Evolutionary conservation across 306 rosid species (phyloP).

Genomic region (Geum urbanum): DNA sequence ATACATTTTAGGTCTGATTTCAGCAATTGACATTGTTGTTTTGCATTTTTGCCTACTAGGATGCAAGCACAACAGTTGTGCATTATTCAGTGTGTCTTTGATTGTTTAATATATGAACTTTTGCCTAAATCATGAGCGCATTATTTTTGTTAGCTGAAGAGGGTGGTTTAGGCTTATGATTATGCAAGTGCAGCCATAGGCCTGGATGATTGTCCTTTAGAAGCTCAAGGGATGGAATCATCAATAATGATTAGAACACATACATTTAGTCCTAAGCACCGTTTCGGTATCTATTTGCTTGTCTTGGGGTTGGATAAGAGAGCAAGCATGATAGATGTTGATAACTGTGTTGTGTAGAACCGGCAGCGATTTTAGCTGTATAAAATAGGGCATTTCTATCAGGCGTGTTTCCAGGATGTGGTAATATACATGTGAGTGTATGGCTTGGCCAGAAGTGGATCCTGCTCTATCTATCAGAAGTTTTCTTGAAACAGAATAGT

Average conservation of each 20-base stretch:
- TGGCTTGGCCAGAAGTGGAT: not conserved
- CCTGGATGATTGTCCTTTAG: not conserved
- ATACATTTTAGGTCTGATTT: not conserved
- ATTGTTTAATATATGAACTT: not conserved
- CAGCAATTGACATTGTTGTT: conserved; percentile 8
- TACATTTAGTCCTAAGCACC: not conserved
- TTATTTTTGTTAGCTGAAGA: not conserved
- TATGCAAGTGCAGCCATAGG: not conserved
- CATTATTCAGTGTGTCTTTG: not conserved
- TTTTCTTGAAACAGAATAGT: not conserved
- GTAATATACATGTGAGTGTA: not conserved
- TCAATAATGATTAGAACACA: not conserved
- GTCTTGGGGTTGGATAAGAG: not conserved
- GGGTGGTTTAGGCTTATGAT: not conserved
- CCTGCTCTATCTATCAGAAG: not conserved
- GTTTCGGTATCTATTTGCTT: not conserved
- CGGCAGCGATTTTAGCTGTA: not conserved
- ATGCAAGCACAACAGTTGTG: not conserved
- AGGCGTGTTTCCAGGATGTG: not conserved
- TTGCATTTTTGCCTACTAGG: not conserved
- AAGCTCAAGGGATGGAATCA: not conserved
- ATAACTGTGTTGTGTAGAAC: not conserved
- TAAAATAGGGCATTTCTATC: not conserved
- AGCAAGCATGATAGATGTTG: not conserved
- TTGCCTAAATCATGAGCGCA: not conserved